Base-by-base conservation (phyloP, 106 monocot species). In the Allium sativum region DNA sequence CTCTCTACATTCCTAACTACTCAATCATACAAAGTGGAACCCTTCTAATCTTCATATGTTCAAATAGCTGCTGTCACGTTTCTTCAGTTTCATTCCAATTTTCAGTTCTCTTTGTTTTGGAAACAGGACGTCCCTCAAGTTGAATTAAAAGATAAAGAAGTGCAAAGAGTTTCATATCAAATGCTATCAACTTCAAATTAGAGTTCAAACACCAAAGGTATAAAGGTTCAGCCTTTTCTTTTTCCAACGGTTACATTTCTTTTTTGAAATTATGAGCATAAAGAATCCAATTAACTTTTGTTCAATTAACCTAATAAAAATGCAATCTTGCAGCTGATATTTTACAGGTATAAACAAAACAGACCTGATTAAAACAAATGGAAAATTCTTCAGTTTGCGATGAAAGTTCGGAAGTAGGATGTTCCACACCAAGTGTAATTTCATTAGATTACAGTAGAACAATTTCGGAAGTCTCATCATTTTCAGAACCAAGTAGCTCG, bases 371-470 rank as follows among this genome's bases (percentile, higher is more conserved):
- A 68, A 68, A 31, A 31, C 31, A 31, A 31, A 84, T 77, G 76
- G 70, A 64, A 16, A 73, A 58, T 45, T 43, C 62, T 15, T 76
- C 73, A 12, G 42, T 53, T 3, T 71, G 68, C 45, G 77, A 85
- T 16, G 68, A 68, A 50, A 81, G 47, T 48, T 80, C 72, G 15
- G 83, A 68, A 48, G 9, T 13, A 44, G 50, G 54, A 9, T 79
- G 69, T 70, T 77, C 76, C 51, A 76, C 80, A 0, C 64, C 72
- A 4, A 60, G 71, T 18, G 53, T 58, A 6, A 58, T 71, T 31
- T 80, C 86, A 8, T 22, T 74, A 31, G 82, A 75, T 14, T 86
- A 70, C 50, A 73, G 82, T 77, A 71, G 90, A 8, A 91, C 90
- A 8, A 61, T 82, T 51, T 91, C 90, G 3, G 79, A 80, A 42